These are phyloP conservation scores for Talaromyces islandicus DNA, from an alignment of 2,329 filamentous ascomycete species.

Conservation along the genomic window DNA sequence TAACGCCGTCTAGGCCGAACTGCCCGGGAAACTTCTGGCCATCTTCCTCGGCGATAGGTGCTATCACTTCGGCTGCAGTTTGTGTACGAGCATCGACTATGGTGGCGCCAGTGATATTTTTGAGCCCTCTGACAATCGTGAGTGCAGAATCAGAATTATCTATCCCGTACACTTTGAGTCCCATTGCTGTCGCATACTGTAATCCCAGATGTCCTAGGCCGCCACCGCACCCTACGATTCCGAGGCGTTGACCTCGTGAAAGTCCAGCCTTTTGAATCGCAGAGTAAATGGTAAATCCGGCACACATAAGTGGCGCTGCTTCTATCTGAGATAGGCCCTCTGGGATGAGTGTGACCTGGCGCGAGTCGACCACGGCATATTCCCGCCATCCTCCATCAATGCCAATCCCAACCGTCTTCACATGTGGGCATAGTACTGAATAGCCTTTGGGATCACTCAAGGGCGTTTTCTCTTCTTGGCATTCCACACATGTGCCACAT, in stretches of 20 bases:
- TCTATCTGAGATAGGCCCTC: slow-evolving; percentile 22
- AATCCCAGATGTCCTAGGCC: slow-evolving; percentile 65
- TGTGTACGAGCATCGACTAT: slow-evolving; percentile 36
- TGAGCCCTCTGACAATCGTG: slow-evolving; percentile 25
- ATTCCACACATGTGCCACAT: slow-evolving; percentile 14
- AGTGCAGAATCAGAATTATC: slow-evolving; percentile 22
- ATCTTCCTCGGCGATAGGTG: slow-evolving; percentile 15
- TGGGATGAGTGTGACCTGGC: slow-evolving; percentile 21
- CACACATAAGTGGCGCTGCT: slow-evolving; percentile 33
- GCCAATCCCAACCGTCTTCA: slow-evolving; percentile 8
- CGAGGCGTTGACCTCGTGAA: slow-evolving; percentile 62
- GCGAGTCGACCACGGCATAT: slow-evolving; percentile 18
- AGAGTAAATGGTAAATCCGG: slow-evolving; percentile 38
- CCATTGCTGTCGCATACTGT: slow-evolving; percentile 62
- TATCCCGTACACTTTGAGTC: slow-evolving; percentile 45
- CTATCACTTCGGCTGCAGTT: slow-evolving; percentile 23
- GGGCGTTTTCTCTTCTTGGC: slow-evolving; percentile 12
- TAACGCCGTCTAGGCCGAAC: slow-evolving; percentile 43
- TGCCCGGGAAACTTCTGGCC: slow-evolving; percentile 18
- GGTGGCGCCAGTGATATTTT: slow-evolving; percentile 20
- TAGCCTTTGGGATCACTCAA: slow-evolving; percentile 11
- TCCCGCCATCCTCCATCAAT: slow-evolving; percentile 18
- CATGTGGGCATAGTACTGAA: slow-evolving; percentile 12
- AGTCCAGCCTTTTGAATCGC: slow-evolving; percentile 54
- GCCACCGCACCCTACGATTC: slow-evolving; percentile 60